Base-by-base conservation (phyloP, 331 rosid species). In the Malus hybrid region DNA sequence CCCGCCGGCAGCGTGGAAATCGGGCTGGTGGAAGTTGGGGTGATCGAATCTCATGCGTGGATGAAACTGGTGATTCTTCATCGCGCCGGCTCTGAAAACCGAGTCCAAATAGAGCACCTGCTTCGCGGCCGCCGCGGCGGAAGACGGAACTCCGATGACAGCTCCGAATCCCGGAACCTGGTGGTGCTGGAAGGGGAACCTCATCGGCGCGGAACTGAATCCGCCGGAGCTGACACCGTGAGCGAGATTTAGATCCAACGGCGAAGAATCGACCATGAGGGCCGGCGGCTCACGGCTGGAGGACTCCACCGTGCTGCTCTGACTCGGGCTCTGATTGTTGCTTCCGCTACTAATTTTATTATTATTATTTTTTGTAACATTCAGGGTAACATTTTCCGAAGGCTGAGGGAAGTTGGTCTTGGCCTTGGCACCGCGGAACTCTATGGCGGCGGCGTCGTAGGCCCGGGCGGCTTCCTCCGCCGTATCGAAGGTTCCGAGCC, bases 401-500 rank as follows among this genome's bases (percentile, higher is more conserved):
- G 82, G 80, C 7, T 65, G 32, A 0, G 96, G 91, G 31, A 92
- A 94, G 42, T 94, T 94, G 18, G 99, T 94, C 77, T 94, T 94
- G 7, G 99, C 99, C 84, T 94, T 94, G 10, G 90, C 86, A 15
- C 99, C 99, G 18, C 99, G 97, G 59, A 94, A 94, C 20, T 92
- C 90, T 4, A 88, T 81, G 1, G 99, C 99, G 5, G 99, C 99
- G 19, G 86, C 4, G 76, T 94, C 99, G 80, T 94, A 94, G 10
- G 99, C 99, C 6, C 93, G 79, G 1, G 99, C 99, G 4, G 97
- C 99, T 19, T 94, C 99, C 67, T 88, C 99, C 0, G 99, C 97
- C 28, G 99, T 92, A 52, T 94, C 99, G 27, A 91, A 94, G 8
- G 99, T 94, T 0, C 99, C 99, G 33, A 94, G 97, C 99, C 99